These are phyloP conservation scores for Canavalia ensiformis DNA, from an alignment of 306 rosid genomes.

Conservation along the genomic window DNA sequence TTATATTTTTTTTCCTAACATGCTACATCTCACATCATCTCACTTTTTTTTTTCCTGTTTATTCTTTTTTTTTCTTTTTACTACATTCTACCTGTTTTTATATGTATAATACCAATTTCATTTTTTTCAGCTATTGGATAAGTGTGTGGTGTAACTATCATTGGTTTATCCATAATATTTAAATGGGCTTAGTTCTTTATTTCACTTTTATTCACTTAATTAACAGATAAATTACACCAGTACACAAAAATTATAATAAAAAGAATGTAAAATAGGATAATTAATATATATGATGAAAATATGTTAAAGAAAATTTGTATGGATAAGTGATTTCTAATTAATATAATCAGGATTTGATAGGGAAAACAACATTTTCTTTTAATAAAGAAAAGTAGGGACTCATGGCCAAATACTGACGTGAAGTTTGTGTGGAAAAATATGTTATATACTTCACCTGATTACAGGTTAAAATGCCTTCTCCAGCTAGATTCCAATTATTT, in stretches of 20 bases:
- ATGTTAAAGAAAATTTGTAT: no score
- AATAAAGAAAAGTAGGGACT: background rate
- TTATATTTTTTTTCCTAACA: no score
- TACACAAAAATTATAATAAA: no score
- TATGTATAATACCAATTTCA: background rate
- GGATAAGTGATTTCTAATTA: background rate
- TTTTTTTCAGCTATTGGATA: background rate
- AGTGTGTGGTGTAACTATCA: constrained; percentile 12
- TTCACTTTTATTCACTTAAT: constrained; percentile 19
- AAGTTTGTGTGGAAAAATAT: background rate
- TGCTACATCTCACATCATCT: no score
- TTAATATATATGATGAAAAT: no score
- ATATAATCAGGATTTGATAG: background rate
- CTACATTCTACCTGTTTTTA: no score
- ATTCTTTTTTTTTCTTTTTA: no score
- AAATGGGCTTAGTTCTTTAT: background rate
- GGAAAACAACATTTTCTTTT: background rate
- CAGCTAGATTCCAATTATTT: background rate
- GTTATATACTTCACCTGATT: constrained; percentile 7
- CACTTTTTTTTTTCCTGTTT: no score
- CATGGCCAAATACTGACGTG: background rate
- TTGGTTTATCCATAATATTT: background rate
- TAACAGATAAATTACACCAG: no score
- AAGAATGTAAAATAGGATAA: no score
- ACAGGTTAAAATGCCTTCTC: background rate